Conservation (phyloP, 768 basidiomycete genomes). For the Mycena alexandri region DNA sequence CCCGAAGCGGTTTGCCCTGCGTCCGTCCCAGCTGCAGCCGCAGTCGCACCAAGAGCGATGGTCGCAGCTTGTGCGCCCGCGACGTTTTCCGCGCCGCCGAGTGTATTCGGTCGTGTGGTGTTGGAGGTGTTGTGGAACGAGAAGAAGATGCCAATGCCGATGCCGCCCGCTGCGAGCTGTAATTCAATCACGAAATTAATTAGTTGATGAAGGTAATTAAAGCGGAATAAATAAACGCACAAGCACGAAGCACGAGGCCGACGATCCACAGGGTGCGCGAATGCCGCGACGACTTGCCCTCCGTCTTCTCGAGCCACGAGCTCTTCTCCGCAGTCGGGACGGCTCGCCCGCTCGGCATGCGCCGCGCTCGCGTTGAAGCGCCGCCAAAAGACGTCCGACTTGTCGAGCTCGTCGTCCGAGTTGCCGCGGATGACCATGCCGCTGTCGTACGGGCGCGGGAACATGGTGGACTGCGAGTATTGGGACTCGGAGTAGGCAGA, state of each 20-base stretch:
- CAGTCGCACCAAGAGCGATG: neutral
- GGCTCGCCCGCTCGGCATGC: conserved; percentile 6
- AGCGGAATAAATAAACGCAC: conserved; percentile 19
- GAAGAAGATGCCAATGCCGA: conserved; percentile 31
- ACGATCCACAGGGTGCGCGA: conserved; percentile 29
- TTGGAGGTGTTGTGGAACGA: conserved; percentile 28
- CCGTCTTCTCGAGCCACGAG: conserved; percentile 34
- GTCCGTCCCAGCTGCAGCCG: neutral
- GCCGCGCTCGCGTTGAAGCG: conserved; percentile 34
- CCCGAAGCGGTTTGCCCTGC: too few species aligned
- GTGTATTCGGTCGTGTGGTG: conserved; percentile 11
- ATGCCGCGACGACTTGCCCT: conserved; percentile 29
- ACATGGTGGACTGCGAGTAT: conserved; percentile 25
- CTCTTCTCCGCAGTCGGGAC: conserved; percentile 33
- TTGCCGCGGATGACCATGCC: conserved; percentile 33
- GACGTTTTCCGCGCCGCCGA: conserved; percentile 29
- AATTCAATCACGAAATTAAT: neutral
- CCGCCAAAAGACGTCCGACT: conserved; percentile 33
- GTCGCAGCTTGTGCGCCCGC: neutral
- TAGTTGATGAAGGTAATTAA: neutral
- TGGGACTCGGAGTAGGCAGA: conserved; percentile 5
- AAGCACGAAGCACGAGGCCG: conserved; percentile 27
- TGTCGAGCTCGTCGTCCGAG: conserved; percentile 35
- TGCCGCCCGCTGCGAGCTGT: conserved; percentile 34
- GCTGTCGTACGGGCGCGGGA: conserved; percentile 11